A percentile compares a stretch with the other conserved stretches of the same genome.
These are phyloP conservation scores for Anthracocystis walkeri DNA, from an alignment of 1,284 basidiomycete species.

Conservation along the genomic window DNA sequence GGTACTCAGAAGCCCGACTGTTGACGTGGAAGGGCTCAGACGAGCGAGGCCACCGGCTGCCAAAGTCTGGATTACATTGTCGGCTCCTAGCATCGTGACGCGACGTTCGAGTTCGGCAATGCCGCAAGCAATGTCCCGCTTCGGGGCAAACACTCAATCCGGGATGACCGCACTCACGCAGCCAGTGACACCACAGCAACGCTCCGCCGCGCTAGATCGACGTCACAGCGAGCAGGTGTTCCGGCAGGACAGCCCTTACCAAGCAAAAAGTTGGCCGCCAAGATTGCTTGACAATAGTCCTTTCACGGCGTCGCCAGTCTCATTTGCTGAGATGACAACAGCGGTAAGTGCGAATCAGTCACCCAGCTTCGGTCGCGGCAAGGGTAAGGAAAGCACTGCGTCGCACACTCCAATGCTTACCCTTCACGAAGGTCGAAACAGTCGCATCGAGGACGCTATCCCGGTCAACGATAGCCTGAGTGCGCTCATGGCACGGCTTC, in stretches of 20 bases:
- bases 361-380: neutral
- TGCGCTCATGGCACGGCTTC: slow-evolving; percentile 7
- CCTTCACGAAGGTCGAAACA: neutral
- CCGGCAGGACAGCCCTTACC: neutral
- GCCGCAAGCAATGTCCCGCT: neutral
- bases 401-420: neutral
- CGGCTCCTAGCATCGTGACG: neutral
- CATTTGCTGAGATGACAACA: too few species aligned
- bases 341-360: neutral
- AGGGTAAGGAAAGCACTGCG: slow-evolving; percentile 1
- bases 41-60: slow-evolving; percentile 6
- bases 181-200: neutral
- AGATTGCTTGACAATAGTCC: neutral
- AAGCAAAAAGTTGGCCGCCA: neutral
- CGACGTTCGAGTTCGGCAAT: neutral
- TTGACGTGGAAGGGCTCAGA: neutral
- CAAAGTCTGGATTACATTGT: slow-evolving; percentile 33
- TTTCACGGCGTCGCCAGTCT: neutral
- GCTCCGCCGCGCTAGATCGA: neutral
- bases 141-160: neutral
- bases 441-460: neutral
- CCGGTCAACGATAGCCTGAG: slow-evolving; percentile 10
- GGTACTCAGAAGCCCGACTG: slow-evolving; percentile 2
- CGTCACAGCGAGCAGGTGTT: slow-evolving; percentile 2
- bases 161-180: neutral